Base-by-base conservation (phyloP, 208 protist species). In the Trypanosoma cruzi region DNA sequence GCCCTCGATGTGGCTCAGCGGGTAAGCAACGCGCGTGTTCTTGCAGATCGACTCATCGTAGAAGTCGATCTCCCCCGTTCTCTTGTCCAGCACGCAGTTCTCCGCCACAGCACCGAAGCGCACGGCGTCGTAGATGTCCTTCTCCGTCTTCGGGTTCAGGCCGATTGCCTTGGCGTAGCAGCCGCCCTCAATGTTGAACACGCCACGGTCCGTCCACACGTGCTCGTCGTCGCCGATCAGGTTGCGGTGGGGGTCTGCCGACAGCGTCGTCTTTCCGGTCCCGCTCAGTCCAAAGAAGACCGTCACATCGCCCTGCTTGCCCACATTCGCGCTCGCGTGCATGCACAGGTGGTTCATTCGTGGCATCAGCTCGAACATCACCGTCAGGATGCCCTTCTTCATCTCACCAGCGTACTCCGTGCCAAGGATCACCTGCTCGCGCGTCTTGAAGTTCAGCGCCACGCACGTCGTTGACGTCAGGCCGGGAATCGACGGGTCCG, bases 301-400 rank as follows among this genome's bases (percentile, higher is more conserved):
- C 14, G 88, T 85, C 68, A 90, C 83, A 71, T 88, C 84, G 58
- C 88, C 92, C 22, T 64, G 65, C 70, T 77, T 76, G 46, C 90
- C 93, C 50, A 96, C 88, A 81, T 99, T 99, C 56, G 88, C 88
- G 28, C 80, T 91, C 28, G 85, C 89, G 77, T 99, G 97, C 71
- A 99, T 84, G 67, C 93, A 96, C 11, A 99, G 85, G 67, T 98
- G 85, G 57, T 85, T 84, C 66, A 82, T 76, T 64, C 92, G 92
- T 50, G 97, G 96, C 89, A 98, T 97, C 42, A 97, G 71, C 75
- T 99, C 98, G 74, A 98, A 89, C 95, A 98, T 98, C 50, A 98
- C 86, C 22, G 96, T 98, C 73, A 98, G 93, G 53, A 99, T 89
- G 70, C 97, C 97, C 84, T 99, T 99, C 89, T 99, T 99, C 97